Evolutionary conservation across 305 asterid genomes (phyloP).

Genomic region (Withania somnifera): DNA sequence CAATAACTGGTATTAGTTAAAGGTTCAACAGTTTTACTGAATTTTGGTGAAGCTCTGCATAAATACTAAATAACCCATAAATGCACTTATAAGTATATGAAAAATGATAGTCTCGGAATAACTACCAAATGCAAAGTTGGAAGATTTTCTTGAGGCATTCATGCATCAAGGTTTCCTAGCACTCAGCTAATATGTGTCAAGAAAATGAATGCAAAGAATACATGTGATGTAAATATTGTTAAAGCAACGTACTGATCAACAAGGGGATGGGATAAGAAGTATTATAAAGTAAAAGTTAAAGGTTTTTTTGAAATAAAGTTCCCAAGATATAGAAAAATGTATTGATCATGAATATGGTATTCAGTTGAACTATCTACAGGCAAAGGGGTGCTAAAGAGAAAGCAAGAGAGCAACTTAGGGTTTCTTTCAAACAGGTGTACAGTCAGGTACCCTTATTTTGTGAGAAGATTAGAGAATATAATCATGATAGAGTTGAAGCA

Average conservation of each 20-base stretch:
- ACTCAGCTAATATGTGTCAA: constrained; percentile 11
- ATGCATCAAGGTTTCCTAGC: constrained; percentile 13
- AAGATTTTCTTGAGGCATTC: constrained; percentile 12
- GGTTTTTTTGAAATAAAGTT: constrained; percentile 8
- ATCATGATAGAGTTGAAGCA: constrained; percentile 19
- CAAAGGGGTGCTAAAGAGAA: constrained; percentile 12
- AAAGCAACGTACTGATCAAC: constrained; percentile 15
- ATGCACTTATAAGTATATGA: constrained; percentile 11
- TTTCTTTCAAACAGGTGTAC: constrained; percentile 13
- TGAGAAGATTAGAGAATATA: constrained; percentile 16
- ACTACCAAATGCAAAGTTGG: constrained; percentile 16
- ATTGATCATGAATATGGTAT: constrained; percentile 16
- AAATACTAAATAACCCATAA: constrained; percentile 14
- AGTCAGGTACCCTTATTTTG: constrained; percentile 12
- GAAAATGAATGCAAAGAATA: constrained; percentile 8
- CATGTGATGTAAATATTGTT: constrained; percentile 6
- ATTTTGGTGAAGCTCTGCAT: constrained; percentile 14
- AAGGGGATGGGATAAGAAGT: constrained; percentile 15
- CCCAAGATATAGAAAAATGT: constrained; percentile 11
- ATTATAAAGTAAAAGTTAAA: constrained; percentile 14
- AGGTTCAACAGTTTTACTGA: constrained; percentile 16
- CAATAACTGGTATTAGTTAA: constrained; percentile 13
- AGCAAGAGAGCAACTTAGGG: constrained; percentile 17
- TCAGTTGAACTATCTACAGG: constrained; percentile 12
- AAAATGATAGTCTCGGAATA: constrained; percentile 11